These are phyloP conservation scores for Scheffersomyces coipomensis DNA, from an alignment of 805 yeast genomes.

Conservation along the genomic window DNA sequence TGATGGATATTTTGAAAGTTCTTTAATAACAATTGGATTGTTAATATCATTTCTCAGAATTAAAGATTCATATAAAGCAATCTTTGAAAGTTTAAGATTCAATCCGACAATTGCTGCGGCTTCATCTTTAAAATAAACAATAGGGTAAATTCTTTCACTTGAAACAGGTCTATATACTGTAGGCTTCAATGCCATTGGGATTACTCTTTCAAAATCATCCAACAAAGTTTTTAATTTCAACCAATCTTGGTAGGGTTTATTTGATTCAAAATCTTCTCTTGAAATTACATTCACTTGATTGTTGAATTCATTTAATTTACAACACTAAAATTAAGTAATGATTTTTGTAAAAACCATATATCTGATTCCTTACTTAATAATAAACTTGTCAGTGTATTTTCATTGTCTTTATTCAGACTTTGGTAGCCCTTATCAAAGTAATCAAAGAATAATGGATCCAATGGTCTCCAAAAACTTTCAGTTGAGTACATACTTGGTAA, in stretches of 20 bases:
- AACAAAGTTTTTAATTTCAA: slow-evolving; percentile 19
- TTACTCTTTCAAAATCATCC: slow-evolving; percentile 25
- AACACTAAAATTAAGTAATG: slow-evolving; percentile 19
- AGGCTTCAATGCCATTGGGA: slow-evolving; percentile 32
- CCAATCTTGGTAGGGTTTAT: slow-evolving; percentile 25
- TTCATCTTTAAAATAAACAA: slow-evolving; percentile 35
- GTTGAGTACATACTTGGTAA: slow-evolving; percentile 31
- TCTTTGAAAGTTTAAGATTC: slow-evolving; percentile 26
- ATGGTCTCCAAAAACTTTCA: slow-evolving; percentile 28
- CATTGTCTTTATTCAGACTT: slow-evolving; percentile 6
- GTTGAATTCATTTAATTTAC: slow-evolving; percentile 28
- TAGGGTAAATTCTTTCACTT: slow-evolving; percentile 24
- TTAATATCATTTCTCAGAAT: slow-evolving; percentile 14
- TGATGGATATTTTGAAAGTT: slow-evolving; percentile 21
- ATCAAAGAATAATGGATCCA: slow-evolving; percentile 30
- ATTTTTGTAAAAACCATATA: slow-evolving; percentile 37
- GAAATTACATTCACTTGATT: slow-evolving; percentile 23
- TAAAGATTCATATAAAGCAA: slow-evolving; percentile 28
- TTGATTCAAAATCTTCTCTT: slow-evolving; percentile 20
- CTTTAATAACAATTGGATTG: slow-evolving; percentile 13
- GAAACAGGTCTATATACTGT: slow-evolving; percentile 26
- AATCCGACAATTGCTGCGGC: slow-evolving; percentile 29
- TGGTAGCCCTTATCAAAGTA: slow-evolving; percentile 8
- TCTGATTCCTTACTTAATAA: slow-evolving; percentile 14
- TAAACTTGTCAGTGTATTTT: background rate